Evolutionary conservation across 257 asterid species (phyloP), one percentile per base, ranked within the genome.

Genomic region (Cynanchum wilfordii): DNA sequence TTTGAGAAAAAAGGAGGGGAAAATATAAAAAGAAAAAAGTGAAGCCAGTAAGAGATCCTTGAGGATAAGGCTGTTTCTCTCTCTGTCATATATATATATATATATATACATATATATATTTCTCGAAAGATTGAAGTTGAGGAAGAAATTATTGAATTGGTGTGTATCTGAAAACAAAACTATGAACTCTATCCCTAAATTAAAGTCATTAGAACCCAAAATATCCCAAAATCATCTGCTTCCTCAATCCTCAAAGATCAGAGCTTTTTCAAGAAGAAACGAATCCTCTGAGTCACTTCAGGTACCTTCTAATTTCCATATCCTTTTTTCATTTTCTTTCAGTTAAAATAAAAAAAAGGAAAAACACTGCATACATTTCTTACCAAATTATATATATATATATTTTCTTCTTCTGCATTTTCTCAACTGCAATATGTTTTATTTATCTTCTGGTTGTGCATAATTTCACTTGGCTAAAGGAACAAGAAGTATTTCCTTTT

Each of bases 231-330:
- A n/a, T 10, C 40, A 13, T 10, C 40, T 51, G 25, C 10, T 38
- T 56, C 77, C 71, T n/a, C 64, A 10, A 52, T 17, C 65, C 51
- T 64, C 71, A 5, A 51, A 25, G 19, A 64, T 64, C n/a, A 64
- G 20, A 64, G 77, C 77, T 16, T 73, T 71, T 51, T 52, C 15
- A 73, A 58, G 71, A 73, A 77, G 82, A 69, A 81, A 76, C 73
- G 73, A 81, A 16, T 72, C 77, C 68, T 75, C 86, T 36, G 20
- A 30, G 82, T 84, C 83, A 79, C 70, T 52, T 49, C 16, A 49
- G 16, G 52, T 49, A 10, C 13, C 52, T 49, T 49, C 13, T 40
- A 40, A 40, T 40, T 0, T 40, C 45, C 6, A 6, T 40, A 6
- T 40, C 13, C 1, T 47, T 47, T 9, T 3, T 5, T 47, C 38